Evolutionary conservation across 345 rosid species (phyloP).

Genomic region (Populus alba): DNA sequence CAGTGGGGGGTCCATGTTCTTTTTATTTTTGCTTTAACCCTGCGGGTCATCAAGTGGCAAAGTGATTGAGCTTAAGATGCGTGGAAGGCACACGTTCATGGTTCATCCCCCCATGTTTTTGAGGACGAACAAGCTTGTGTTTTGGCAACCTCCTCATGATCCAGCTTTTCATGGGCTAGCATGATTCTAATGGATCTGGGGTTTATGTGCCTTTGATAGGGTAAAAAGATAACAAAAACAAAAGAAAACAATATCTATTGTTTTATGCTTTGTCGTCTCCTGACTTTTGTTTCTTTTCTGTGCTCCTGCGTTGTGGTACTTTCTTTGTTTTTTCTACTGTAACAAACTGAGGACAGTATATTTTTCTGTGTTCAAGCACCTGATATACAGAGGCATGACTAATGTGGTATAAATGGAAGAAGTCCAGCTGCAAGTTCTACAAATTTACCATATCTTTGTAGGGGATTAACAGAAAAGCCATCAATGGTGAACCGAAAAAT

Average conservation of each 20-base stretch:
- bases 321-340: not conserved
- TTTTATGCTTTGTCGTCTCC: not conserved
- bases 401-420: slow-evolving; percentile 52
- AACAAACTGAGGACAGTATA: slow-evolving; percentile 12
- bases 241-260: too few relatives aligned
- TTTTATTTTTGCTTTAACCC: not conserved
- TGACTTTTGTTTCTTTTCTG: not conserved
- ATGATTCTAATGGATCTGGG: not conserved
- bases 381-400: slow-evolving; percentile 32
- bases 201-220: not conserved
- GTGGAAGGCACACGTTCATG: not conserved
- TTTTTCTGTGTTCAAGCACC: slow-evolving; percentile 18
- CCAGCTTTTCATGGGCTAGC: not conserved
- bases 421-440: slow-evolving; percentile 23
- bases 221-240: too few relatives aligned
- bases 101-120: not conserved
- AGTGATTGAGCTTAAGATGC: not conserved
- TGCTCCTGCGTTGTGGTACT: not conserved
- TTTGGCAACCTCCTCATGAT: not conserved
- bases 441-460: slow-evolving; percentile 31
- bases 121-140: not conserved
- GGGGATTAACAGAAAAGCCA: slow-evolving; percentile 45
- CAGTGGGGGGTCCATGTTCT: not conserved
- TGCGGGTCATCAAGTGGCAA: not conserved
- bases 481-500: slow-evolving; percentile 49